Base-by-base conservation (phyloP, 2,329 filamentous ascomycete species). In the Ascochyta rabiei region DNA sequence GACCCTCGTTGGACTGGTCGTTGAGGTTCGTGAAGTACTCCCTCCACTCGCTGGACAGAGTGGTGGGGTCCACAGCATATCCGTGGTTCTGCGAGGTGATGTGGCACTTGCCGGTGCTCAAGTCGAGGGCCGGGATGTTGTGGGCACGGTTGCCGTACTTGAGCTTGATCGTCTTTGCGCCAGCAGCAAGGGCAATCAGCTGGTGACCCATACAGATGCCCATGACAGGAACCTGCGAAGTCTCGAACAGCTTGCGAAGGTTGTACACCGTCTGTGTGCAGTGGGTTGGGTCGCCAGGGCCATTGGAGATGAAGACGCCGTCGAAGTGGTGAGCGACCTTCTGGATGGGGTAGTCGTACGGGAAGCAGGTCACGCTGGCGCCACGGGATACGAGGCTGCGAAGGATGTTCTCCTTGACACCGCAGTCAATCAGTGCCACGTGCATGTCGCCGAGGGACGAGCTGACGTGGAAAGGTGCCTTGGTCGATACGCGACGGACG, bases 351-450 rank as follows among this genome's bases (percentile, higher is more conserved):
- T 95, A 98, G 81, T 98, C 88, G 79, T 89, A 97, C 56, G 95
- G 95, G 82, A 99, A 96, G 69, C 91, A 90, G 35, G 95, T 98
- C 61, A 96, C 90, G 61, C 90, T 93, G 48, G 93, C 91, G 57
- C 95, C 95, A 61, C 95, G 92, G 78, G 85, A 88, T 72, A 98
- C 93, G 57, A 99, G 83, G 76, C 90, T 96, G 72, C 95, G 91
- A 56, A 99, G 87, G 70, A 99, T 99, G 82, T 99, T 99, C 85
- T 99, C 95, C 86, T 99, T 99, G 66, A 98, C 95, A 82, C 95
- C 95, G 72, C 95, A 99, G 80, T 99, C 95, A 74, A 99, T 89
- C 66, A 99, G 84, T 55, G 93, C 95, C 66, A 99, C 86, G 80
- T 99, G 95, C 75, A 91, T 88, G 70, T 89, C 86, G 61, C 93